These are phyloP conservation scores for Tritrichomonas musculus DNA, from an alignment of 208 protist species.

Conservation along the genomic window DNA sequence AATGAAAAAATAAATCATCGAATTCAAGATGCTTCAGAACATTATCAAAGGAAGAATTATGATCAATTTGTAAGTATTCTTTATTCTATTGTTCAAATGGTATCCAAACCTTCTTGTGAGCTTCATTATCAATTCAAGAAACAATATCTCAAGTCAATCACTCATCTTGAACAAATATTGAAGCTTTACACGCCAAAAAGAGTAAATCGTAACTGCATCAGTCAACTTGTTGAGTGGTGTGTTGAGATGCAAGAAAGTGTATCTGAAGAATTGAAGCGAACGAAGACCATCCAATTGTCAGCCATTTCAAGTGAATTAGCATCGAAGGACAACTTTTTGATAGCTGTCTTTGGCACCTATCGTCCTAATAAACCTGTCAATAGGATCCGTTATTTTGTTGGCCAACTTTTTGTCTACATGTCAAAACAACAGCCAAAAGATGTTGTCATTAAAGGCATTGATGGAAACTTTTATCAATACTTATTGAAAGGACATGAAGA, in stretches of 20 bases:
- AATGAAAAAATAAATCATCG: background rate
- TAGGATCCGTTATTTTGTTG: background rate
- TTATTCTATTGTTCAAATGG: background rate
- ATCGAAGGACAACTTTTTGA: background rate
- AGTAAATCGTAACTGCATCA: background rate
- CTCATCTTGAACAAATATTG: background rate
- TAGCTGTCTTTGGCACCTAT: constrained; percentile 5
- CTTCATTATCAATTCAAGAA: background rate
- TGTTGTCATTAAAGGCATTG: background rate
- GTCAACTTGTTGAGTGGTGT: background rate
- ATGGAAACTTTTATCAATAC: constrained; percentile 36
- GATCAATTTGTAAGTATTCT: background rate
- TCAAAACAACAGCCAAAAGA: constrained; percentile 22
- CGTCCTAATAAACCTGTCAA: background rate
- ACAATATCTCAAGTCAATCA: too few species aligned
- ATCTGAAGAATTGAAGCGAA: background rate
- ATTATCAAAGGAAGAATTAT: too few species aligned
- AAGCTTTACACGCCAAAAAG: background rate
- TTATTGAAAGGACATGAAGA: constrained; percentile 32
- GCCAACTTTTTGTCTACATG: background rate
- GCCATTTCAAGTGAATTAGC: background rate
- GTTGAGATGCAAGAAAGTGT: background rate
- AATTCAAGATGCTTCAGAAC: background rate
- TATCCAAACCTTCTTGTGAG: background rate
- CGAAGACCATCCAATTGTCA: background rate